phyloP scores from a whole-genome alignment of 176 grass and related monocot species.

The Cenchrus americanus region DNA sequence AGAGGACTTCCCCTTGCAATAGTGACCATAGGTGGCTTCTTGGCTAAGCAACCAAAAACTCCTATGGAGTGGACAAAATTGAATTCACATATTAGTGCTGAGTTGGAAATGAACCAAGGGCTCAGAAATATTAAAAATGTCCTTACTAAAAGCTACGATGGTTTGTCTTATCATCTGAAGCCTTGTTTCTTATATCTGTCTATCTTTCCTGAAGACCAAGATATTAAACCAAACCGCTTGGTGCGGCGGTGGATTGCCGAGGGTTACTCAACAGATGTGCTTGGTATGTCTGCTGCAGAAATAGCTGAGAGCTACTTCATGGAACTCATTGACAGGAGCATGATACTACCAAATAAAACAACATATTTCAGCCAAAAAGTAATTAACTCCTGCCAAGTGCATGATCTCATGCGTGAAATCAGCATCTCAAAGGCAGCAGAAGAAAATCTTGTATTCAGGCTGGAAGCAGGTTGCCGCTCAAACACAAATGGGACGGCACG shows the following conservation, averaged over 20 bases:
- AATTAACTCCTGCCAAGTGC: neutral
- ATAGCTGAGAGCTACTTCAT: neutral
- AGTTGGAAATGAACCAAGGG: neutral
- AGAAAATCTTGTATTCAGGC: neutral
- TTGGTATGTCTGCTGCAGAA: neutral
- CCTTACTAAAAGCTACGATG: neutral
- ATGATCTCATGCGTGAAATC: constrained; percentile 25
- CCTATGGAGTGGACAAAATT: neutral
- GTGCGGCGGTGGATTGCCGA: neutral
- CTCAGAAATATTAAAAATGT: neutral
- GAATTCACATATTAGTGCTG: neutral
- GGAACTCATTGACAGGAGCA: neutral
- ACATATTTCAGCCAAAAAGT: neutral
- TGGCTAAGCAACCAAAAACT: neutral
- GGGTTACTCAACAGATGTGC: neutral
- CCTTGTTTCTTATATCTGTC: constrained; percentile 8
- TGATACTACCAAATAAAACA: neutral
- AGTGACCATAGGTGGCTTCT: neutral
- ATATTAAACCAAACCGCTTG: neutral
- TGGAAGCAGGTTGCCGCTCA: neutral
- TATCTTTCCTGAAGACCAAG: neutral
- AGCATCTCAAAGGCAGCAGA: neutral
- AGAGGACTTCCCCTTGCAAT: constrained; percentile 19
- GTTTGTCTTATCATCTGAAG: constrained; percentile 8
- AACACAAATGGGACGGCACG: neutral